These are phyloP conservation scores for Chimonanthus salicifolius DNA, from an alignment of 164 flowering plant species.

Conservation along the genomic window DNA sequence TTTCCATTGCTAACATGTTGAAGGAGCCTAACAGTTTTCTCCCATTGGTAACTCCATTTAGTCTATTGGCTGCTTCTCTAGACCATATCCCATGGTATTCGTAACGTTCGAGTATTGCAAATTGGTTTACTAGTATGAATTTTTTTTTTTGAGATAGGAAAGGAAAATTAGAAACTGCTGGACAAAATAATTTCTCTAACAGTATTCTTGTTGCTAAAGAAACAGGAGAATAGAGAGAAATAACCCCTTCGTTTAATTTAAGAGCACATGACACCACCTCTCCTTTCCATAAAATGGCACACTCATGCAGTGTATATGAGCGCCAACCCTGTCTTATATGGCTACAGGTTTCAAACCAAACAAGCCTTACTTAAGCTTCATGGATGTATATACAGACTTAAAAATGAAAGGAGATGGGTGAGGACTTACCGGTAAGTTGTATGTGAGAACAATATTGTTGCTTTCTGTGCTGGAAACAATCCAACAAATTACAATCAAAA, in stretches of 20 bases:
- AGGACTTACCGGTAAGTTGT: conserved; percentile 71
- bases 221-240: not conserved
- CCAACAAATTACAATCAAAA: conserved; percentile 4
- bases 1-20: too few species aligned
- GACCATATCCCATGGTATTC: too few species aligned
- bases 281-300: not conserved
- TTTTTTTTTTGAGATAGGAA: too few species aligned
- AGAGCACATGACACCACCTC: not conserved
- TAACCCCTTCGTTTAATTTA: not conserved
- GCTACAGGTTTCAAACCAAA: not conserved
- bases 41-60: too few species aligned
- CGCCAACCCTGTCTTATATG: not conserved
- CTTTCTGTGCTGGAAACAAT: conserved; percentile 58
- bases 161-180: too few species aligned
- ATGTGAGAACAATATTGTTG: conserved; percentile 60
- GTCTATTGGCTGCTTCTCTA: too few species aligned
- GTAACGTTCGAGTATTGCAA: too few species aligned
- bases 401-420: not conserved
- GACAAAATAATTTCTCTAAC: not conserved
- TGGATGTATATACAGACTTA: not conserved
- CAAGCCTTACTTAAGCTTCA: not conserved
- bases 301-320: not conserved
- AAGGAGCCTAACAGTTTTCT: too few species aligned
- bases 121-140: too few species aligned
- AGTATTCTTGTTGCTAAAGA: not conserved